Conservation (phyloP, 1,139 yeast genomes). For the Kazachstania sp. region DNA sequence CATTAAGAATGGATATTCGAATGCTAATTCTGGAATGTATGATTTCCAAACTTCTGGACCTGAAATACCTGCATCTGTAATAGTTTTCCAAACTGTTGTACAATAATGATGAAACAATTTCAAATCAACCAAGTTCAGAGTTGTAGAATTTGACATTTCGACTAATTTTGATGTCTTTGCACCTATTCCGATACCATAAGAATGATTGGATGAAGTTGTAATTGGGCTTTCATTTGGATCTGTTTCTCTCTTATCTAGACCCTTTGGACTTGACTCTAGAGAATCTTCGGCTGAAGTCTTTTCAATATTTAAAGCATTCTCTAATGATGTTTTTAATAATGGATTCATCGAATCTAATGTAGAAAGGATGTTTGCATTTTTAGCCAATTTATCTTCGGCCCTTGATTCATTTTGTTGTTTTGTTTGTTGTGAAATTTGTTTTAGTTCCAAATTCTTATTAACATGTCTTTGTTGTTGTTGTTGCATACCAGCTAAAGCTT, state of each 20-base stretch:
- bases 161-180: slow-evolving; percentile 4
- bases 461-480: slow-evolving; percentile 18
- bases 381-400: neutral
- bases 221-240: slow-evolving; percentile 3
- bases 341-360: slow-evolving; percentile 5
- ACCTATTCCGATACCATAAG: slow-evolving; percentile 1
- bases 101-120: slow-evolving; percentile 82
- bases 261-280: slow-evolving; percentile 4
- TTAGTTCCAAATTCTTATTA: slow-evolving; percentile 1
- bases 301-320: neutral
- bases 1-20: slow-evolving; percentile 83
- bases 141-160: slow-evolving; percentile 23
- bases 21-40: slow-evolving; percentile 82
- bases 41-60: slow-evolving; percentile 80
- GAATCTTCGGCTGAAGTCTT: slow-evolving; percentile 2
- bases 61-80: slow-evolving; percentile 83
- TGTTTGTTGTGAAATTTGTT: slow-evolving; percentile 5
- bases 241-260: slow-evolving; percentile 3
- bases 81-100: slow-evolving; percentile 74
- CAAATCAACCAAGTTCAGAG: slow-evolving; percentile 65
- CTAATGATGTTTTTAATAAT: slow-evolving; percentile 3
- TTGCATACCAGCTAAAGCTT: slow-evolving; percentile 24
- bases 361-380: slow-evolving; percentile 2
- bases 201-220: slow-evolving; percentile 3
- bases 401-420: neutral